Evolutionary conservation across 306 rosid genomes (phyloP).

Genomic region (Echinosophora koreensis): DNA sequence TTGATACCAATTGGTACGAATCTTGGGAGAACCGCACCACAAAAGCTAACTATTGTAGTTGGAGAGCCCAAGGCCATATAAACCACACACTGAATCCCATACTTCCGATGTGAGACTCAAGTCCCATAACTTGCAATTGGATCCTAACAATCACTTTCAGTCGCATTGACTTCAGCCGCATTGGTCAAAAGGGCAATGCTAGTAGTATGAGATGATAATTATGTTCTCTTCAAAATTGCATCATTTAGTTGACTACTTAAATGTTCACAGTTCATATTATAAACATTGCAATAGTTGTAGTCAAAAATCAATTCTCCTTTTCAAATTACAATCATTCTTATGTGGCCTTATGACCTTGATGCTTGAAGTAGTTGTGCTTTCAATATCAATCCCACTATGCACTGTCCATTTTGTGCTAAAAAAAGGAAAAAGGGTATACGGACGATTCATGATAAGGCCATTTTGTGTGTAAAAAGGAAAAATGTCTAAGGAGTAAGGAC

Average conservation of each 20-base stretch:
- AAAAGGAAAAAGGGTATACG: conserved; percentile 1
- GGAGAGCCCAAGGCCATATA: too few relatives aligned
- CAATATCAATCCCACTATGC: conserved; percentile 33
- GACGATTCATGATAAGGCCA: conserved; percentile 26
- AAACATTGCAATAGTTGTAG: neutral
- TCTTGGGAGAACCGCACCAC: too few relatives aligned
- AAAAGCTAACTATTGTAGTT: too few relatives aligned
- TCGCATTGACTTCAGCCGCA: neutral
- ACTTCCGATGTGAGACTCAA: too few relatives aligned
- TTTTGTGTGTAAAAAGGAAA: conserved; percentile 15
- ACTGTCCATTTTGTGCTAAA: conserved; percentile 27
- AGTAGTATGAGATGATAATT: neutral
- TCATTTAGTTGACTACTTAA: neutral
- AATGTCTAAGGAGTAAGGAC: conserved; percentile 8
- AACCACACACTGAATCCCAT: too few relatives aligned
- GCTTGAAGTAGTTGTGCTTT: conserved; percentile 16
- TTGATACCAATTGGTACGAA: too few relatives aligned
- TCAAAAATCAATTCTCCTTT: neutral
- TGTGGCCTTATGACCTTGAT: neutral
- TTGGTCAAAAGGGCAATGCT: neutral
- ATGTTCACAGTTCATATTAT: neutral
- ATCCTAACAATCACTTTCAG: neutral
- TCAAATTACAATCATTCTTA: neutral
- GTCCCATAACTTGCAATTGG: too few relatives aligned
- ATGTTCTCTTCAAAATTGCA: neutral